Evolutionary conservation across 176 grass and related monocot species (phyloP), one percentile per base, ranked within the genome.

Genomic region (Aegilops longissima): DNA sequence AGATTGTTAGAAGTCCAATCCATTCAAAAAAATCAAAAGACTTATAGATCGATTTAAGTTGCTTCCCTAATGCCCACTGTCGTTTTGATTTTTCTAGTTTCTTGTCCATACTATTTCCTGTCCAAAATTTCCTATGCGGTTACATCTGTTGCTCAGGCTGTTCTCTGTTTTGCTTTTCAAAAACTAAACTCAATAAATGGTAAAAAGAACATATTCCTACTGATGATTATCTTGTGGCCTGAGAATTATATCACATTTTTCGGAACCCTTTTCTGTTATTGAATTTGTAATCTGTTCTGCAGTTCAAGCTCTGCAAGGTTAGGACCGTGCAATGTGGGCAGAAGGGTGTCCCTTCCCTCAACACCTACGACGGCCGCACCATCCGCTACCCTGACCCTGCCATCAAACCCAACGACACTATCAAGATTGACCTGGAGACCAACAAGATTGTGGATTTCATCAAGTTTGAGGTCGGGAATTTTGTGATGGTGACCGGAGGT

Each of bases 361-460:
- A 94, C 79, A 94, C 92, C 31, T 94, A 94, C 6, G 92, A 94
- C 42, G 92, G 89, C 5, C 89, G 92, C 79, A 94, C 89, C 63
- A 91, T 94, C 79, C 86, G 86, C 30, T 91, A 94, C 59, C 92
- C 89, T 11, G 89, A 92, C 66, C 93, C 93, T 5, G 51, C 92
- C 47, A 95, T 95, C 78, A 95, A 92, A 56, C 79, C 93, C 47
- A 95, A 90, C 0, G 93, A 92, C 87, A 92, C 90, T 54, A 88
- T 92, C 84, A 95, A 95, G 78, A 51, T 95, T 12, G 93, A 92
- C 9, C 69, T 89, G 1, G 92, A 91, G 69, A 87, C 83, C 68
- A 87, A 87, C 84, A 94, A 89, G 83, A 94, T 95, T 4, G 8
- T 89, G 5, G 93, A 92, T 44, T 95, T 95, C 85, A 90, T 95